Percentiles rank a stretch among this genome's conserved stretches.
These are phyloP conservation scores for Haplographium delicatum DNA, from an alignment of 495 filamentous ascomycete species.

Conservation along the genomic window DNA sequence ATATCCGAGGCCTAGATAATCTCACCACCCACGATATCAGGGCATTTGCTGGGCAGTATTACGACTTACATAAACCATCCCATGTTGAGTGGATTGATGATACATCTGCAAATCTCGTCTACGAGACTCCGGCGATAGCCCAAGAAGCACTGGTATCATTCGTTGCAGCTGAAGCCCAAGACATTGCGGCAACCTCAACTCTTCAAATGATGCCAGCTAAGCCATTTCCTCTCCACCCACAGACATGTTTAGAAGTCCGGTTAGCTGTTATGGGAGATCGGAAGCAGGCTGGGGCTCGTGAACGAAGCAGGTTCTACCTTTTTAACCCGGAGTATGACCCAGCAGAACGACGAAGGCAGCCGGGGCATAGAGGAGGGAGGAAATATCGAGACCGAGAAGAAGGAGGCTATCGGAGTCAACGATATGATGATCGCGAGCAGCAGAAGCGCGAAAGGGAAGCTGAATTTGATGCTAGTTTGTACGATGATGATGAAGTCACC, in stretches of 20 bases:
- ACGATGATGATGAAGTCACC: conserved; percentile 59
- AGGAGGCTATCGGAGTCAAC: conserved; percentile 52
- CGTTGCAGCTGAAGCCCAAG: conserved; percentile 36
- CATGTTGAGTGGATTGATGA: conserved; percentile 95
- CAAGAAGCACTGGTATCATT: conserved; percentile 65
- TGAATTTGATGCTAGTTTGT: conserved; percentile 65
- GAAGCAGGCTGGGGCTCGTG: conserved; percentile 70
- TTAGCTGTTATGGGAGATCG: conserved; percentile 68
- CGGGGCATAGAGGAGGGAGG: conserved; percentile 32
- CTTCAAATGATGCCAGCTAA: conserved; percentile 49
- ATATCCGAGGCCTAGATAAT: conserved; percentile 77
- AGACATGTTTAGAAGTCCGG: conserved; percentile 65
- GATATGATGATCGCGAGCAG: conserved; percentile 53
- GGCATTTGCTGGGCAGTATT: conserved; percentile 58
- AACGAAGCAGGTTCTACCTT: conserved; percentile 84
- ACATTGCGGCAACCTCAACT: conserved; percentile 40
- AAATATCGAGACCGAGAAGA: conserved; percentile 51
- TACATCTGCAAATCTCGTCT: conserved; percentile 80
- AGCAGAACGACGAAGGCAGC: conserved; percentile 56
- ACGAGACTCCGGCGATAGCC: conserved; percentile 63
- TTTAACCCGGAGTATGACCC: conserved; percentile 86
- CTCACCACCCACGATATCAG: conserved; percentile 74
- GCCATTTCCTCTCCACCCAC: conserved; percentile 55
- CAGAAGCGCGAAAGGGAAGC: conserved; percentile 36
- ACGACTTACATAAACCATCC: conserved; percentile 39